Evolutionary conservation across 495 filamentous ascomycete species (phyloP).

Genomic region (Penicillium canariense): DNA sequence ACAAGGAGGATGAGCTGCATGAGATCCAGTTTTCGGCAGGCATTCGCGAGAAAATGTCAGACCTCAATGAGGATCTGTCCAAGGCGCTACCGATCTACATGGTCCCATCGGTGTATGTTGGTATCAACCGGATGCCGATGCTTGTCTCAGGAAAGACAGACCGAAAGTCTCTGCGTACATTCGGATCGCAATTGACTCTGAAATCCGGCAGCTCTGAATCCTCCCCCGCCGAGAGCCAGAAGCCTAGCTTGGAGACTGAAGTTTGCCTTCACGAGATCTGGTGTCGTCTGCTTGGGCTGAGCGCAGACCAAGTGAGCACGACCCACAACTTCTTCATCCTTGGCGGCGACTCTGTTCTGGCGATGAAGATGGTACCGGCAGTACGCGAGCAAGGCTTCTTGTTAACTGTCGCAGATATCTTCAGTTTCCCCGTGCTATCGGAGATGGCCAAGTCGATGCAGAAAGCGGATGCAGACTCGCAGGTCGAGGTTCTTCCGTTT

Average conservation of each 20-base stretch:
- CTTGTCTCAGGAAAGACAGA: constrained; percentile 38
- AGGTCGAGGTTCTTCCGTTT: constrained; percentile 4
- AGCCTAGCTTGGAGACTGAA: constrained; percentile 6
- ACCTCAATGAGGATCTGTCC: background rate
- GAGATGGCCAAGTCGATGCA: constrained; percentile 5
- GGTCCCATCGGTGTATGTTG: constrained; percentile 38
- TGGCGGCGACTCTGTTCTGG: constrained; percentile 56
- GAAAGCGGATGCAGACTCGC: constrained; percentile 3
- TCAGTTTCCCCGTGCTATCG: constrained; percentile 4
- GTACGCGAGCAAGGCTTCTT: constrained; percentile 1
- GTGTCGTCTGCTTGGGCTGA: constrained; percentile 12
- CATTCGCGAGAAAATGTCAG: background rate
- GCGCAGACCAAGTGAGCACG: constrained; percentile 27
- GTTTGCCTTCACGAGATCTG: constrained; percentile 13
- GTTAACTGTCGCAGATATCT: background rate
- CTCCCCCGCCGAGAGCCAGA: background rate
- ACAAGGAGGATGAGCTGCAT: background rate
- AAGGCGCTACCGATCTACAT: constrained; percentile 35
- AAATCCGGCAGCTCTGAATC: background rate
- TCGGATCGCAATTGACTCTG: constrained; percentile 2
- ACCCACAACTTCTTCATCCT: constrained; percentile 51
- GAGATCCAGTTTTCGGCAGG: background rate
- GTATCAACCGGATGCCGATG: constrained; percentile 34
- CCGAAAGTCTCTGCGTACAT: constrained; percentile 6
- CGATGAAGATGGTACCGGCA: constrained; percentile 34